Percentiles rank a stretch among this genome's conserved stretches.
Conservation (phyloP, 208 protist species). For the Zelonia costaricensis region DNA sequence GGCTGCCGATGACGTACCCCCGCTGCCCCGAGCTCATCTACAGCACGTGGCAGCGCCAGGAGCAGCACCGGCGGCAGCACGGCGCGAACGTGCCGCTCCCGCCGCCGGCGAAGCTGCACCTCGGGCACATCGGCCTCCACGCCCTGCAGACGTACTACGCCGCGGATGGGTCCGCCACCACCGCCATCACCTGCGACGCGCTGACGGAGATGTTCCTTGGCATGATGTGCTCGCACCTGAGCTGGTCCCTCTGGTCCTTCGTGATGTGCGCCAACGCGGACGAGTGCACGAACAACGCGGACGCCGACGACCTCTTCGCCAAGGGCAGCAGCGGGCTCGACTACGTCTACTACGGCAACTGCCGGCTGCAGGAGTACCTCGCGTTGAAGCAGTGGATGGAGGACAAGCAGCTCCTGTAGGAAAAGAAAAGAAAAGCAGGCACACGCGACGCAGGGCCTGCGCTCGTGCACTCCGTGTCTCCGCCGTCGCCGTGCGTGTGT, state of each 20-base stretch:
- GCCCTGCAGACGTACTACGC: constrained; percentile 40
- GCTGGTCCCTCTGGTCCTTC: constrained; percentile 81
- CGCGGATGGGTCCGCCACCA: not conserved
- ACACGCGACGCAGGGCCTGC: not conserved
- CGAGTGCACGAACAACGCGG: constrained; percentile 48
- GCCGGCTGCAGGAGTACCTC: constrained; percentile 77
- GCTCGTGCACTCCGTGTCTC: not conserved
- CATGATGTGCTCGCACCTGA: constrained; percentile 75
- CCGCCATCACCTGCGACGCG: constrained; percentile 46
- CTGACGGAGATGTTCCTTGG: constrained; percentile 73
- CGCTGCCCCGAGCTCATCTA: constrained; percentile 73
- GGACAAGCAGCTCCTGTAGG: constrained; percentile 47
- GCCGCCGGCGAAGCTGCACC: constrained; percentile 7
- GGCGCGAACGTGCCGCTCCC: constrained; percentile 8
- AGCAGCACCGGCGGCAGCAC: constrained; percentile 4
- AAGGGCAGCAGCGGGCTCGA: constrained; percentile 81
- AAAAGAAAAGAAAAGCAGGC: not conserved
- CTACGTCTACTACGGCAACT: constrained; percentile 81
- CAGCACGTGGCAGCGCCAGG: constrained; percentile 44
- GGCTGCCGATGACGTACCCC: constrained; percentile 64
- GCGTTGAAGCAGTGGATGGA: constrained; percentile 68
- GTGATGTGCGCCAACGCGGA: constrained; percentile 71
- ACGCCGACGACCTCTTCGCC: constrained; percentile 50
- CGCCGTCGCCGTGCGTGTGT: not conserved
- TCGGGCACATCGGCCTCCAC: constrained; percentile 35